Percentiles rank a stretch among this genome's conserved stretches.
phyloP scores from a whole-genome alignment of 176 grass and related monocot species.

The Thinopyrum elongatum region DNA sequence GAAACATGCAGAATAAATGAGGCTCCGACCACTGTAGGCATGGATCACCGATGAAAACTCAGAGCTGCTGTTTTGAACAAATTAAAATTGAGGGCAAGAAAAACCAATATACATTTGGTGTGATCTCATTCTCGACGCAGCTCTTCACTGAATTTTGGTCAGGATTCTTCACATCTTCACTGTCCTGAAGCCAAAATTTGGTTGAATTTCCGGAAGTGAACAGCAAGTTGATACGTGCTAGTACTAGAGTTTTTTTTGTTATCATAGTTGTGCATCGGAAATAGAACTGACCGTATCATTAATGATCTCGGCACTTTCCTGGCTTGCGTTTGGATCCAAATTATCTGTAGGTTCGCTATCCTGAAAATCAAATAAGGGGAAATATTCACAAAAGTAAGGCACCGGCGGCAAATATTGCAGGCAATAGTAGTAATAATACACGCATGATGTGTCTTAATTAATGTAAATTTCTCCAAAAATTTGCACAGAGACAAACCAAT shows the following conservation, averaged over 20 bases:
- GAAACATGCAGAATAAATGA: not conserved
- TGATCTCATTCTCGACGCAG: not conserved
- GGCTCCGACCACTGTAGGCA: not conserved
- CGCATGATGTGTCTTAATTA: not conserved
- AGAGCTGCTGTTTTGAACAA: not conserved
- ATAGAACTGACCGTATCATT: not conserved
- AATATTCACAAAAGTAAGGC: not conserved
- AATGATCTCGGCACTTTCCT: not conserved
- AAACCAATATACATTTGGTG: not conserved
- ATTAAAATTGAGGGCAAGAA: not conserved
- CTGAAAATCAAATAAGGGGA: not conserved
- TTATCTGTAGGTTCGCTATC: not conserved
- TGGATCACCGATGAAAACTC: not conserved
- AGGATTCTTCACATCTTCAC: not conserved
- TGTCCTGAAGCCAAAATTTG: slow-evolving; percentile 8
- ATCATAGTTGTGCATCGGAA: not conserved
- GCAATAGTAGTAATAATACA: no score
- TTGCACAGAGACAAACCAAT: slow-evolving; percentile 25
- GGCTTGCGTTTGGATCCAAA: not conserved
- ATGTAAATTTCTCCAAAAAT: not conserved
- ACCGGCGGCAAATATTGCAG: not conserved
- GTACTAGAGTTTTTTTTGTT: not conserved
- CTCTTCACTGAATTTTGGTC: not conserved
- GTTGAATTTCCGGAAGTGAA: not conserved
- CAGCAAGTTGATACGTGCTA: not conserved